phyloP scores from a whole-genome alignment of 2,329 filamentous ascomycete species.

The Penicillium sp. region DNA sequence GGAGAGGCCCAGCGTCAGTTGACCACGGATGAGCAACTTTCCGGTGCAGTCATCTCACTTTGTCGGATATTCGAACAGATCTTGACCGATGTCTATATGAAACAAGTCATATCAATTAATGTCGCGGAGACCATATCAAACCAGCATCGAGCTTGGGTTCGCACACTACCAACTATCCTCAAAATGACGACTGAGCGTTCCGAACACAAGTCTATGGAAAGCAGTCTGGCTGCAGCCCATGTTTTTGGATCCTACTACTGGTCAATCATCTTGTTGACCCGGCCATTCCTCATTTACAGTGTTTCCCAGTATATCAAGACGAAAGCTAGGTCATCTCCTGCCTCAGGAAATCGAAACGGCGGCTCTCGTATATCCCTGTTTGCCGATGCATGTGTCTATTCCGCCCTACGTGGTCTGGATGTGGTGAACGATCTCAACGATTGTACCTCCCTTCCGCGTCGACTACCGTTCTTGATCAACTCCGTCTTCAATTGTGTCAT shows the following conservation, averaged over 20 bases:
- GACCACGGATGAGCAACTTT: conserved; percentile 42
- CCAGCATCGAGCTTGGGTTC: conserved; percentile 43
- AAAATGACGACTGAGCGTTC: conserved; percentile 47
- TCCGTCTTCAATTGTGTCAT: conserved; percentile 47
- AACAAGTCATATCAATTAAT: conserved; percentile 42
- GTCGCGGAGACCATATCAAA: conserved; percentile 43
- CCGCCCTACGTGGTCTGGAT: conserved; percentile 41
- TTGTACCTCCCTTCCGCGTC: conserved; percentile 38
- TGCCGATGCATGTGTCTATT: conserved; percentile 45
- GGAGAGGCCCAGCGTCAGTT: conserved; percentile 18
- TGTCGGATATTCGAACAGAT: conserved; percentile 44
- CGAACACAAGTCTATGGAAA: conserved; percentile 38
- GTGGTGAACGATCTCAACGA: conserved; percentile 38
- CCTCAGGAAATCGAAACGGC: conserved; percentile 22
- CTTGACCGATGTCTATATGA: conserved; percentile 44
- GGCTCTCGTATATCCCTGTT: conserved; percentile 35
- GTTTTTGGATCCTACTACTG: conserved; percentile 53
- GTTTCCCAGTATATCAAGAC: conserved; percentile 41
- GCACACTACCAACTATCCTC: conserved; percentile 43
- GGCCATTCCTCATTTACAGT: conserved; percentile 53
- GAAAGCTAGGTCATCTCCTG: conserved; percentile 21
- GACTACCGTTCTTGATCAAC: conserved; percentile 47
- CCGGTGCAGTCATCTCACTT: conserved; percentile 47
- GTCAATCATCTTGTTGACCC: conserved; percentile 52
- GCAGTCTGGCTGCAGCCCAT: conserved; percentile 47